Base-by-base conservation (phyloP, 2,329 filamentous ascomycete species). In the Pyrenochaeta sp. region DNA sequence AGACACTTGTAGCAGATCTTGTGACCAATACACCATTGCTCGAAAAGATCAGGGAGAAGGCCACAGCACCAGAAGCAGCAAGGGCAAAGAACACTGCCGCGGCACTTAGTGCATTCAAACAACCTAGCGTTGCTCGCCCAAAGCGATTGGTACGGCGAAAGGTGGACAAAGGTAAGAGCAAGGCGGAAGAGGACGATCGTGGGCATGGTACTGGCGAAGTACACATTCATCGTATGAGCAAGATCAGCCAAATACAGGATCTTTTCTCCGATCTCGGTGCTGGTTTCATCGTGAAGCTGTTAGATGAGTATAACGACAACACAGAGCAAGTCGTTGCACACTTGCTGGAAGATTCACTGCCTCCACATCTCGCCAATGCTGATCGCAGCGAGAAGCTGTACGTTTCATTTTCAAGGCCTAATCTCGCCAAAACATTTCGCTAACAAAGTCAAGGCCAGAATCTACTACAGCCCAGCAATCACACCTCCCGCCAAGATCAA, bases 161-260 rank as follows among this genome's bases (percentile, higher is more conserved):
- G 67, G 69, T 85, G 4, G 83, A 87, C 62, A 92, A 91, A 73
- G 88, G 88, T 29, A 92, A 92, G 69, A 80, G 77, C 5, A 76
- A 73, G 56, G 75, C 69, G 9, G 73, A 51, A 9, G 76, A 62
- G 10, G 64, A 75, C 18, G 67, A 67, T 4, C 71, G 68, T 51
- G 74, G 71, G 1, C 72, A 78, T 49, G 67, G 68, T 2, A 47
- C 48, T 44, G 77, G 75, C 7, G 79, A 82, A 37, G 79, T 93
- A 30, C 91, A 95, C 67, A 79, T 94, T 18, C 92, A 97, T 74
- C 87, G 83, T 36, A 89, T 96, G 85, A 93, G 90, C 64, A 85
- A 94, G 43, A 87, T 98, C 45, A 90, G 90, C 0, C 91, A 96
- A 72, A 83, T 99, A n/a, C 92, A 97, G 70, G 94, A 99, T 69